Evolutionary conservation across 139 green algal genomes (phyloP), one percentile per base, ranked within the genome.

Genomic region (Chlorella sp.): DNA sequence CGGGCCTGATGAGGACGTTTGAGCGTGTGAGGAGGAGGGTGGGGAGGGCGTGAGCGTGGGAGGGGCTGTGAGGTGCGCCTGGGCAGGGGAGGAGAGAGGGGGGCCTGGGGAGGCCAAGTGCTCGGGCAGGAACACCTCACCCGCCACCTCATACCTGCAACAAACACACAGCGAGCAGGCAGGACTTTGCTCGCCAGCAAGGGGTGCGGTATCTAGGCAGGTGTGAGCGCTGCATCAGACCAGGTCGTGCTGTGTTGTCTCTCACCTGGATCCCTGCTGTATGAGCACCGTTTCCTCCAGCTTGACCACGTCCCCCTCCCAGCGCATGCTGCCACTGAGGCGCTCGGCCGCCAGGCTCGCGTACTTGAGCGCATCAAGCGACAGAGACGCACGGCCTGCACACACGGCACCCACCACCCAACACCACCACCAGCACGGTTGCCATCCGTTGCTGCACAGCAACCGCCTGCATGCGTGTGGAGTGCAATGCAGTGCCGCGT

Each of bases 251-350:
- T n/a, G n/a, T n/a, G n/a, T n/a, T n/a, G n/a, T n/a, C n/a, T n/a
- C 69, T 29, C 49, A 72, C 77, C 77, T 76, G 62, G 67, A 76
- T 2, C n/a, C 64, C 5, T 26, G 36, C 85, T 97, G 93, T 71
- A 90, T 76, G 60, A 97, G 73, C 55, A 90, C 80, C 34, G 86
- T 83, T 49, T 87, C 85, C 79, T 97, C 90, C 50, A 97, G 85
- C 42, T 89, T 87, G 31, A 97, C 75, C 5, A 97, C 81, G 65
- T 96, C 90, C 24, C 82, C 78, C 77, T 96, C 89, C 93, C 93
- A 97, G 31, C 82, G 73, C 55, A 80, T 34, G 22, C 59, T 67
- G 30, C 62, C 71, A 69, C 78, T 67, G 69, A 77, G 71, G 30
- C 49, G n/a, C 34, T 49, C 75, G 3, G 76, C 78, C 2, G 66